These are phyloP conservation scores for Asterochloris sp. DNA, from an alignment of 139 green algal species.

Conservation along the genomic window DNA sequence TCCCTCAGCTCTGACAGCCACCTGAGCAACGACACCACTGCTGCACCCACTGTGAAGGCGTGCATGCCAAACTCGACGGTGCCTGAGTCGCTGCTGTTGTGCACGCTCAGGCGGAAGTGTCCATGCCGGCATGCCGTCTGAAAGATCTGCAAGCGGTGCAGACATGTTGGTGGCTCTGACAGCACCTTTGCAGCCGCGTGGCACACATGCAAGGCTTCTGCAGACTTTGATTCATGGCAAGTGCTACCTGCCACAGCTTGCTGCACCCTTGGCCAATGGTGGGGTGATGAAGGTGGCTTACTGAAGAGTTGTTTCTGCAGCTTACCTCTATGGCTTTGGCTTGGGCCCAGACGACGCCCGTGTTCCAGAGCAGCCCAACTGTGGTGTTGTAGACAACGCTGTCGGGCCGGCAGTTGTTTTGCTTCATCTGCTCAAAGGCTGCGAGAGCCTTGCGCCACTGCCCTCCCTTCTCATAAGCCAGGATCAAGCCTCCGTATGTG, in stretches of 20 bases:
- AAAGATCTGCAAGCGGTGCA: slow-evolving; percentile 6
- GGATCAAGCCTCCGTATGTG: slow-evolving; percentile 45
- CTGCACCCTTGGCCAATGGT: too few relatives aligned
- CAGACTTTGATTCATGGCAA: too few relatives aligned
- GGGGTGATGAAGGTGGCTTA: neutral
- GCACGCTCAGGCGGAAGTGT: slow-evolving; percentile 18
- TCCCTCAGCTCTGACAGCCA: slow-evolving; percentile 45
- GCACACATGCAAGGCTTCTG: neutral
- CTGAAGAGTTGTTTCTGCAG: neutral
- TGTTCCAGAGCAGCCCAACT: slow-evolving; percentile 19
- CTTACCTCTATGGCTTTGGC: slow-evolving; percentile 14
- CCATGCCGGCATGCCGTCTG: slow-evolving; percentile 16
- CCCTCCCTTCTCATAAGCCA: slow-evolving; percentile 12
- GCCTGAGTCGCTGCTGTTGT: slow-evolving; percentile 21
- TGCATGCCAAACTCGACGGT: slow-evolving; percentile 52
- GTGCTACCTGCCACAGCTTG: too few relatives aligned
- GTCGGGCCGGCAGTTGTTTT: slow-evolving; percentile 36
- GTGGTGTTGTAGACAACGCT: slow-evolving; percentile 39
- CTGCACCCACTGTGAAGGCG: slow-evolving; percentile 44
- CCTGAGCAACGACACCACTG: slow-evolving; percentile 38
- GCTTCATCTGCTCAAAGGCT: slow-evolving; percentile 39
- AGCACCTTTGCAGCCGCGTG: neutral
- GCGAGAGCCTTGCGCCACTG: slow-evolving; percentile 26
- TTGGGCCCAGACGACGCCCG: slow-evolving; percentile 15
- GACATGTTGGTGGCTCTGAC: neutral